Base-by-base conservation (phyloP, 169 alveolate genomes). In the Eimeria acervulina region DNA sequence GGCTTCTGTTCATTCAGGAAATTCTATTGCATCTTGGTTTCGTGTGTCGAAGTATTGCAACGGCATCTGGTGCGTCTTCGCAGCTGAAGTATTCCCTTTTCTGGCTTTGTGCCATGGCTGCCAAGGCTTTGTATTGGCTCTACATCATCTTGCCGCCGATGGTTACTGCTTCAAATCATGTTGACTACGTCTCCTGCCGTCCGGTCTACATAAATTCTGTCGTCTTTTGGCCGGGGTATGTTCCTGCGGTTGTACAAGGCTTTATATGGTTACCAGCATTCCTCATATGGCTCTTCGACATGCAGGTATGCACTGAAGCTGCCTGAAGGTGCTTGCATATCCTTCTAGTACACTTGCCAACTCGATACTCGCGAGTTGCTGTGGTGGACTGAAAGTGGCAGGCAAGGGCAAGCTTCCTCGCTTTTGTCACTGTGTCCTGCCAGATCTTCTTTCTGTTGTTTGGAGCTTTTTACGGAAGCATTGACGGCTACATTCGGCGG, bases 241-340 rank as follows among this genome's bases (percentile, higher is more conserved):
- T 84, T 51, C 93, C 92, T 12, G 76, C 63, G 1, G n/a, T 93
- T 17, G 74, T 93, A 7, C 87, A 81, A 42, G 88, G 85, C 31
- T 87, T 81, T 26, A 63, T 93, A 4, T 93, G 96, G 96, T 17
- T 66, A 5, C 96, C 96, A 51, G 96, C 93, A 17, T 81, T 93
- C 61, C 96, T 93, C 88, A 80, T 93, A 36, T 93, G 96, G 96
- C 88, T 93, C 28, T 93, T 93, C 31, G 96, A 93, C 61, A n/a
- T 93, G 66, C 96, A 93, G 93, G 96, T 93, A 44, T 19, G 78
- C 84, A 72, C 84, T 23, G 26, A 72, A 72, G 12, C 26, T 6
- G 31, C 31, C 33, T 26, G 76, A 63, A 63, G 36, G 76, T 63
- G 76, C 38, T 7, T 63, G 40, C 76, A 63, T n/a, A 2, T 26